Evolutionary conservation across 441 rosid genomes (phyloP).

Genomic region (Biscutella auriculata): DNA sequence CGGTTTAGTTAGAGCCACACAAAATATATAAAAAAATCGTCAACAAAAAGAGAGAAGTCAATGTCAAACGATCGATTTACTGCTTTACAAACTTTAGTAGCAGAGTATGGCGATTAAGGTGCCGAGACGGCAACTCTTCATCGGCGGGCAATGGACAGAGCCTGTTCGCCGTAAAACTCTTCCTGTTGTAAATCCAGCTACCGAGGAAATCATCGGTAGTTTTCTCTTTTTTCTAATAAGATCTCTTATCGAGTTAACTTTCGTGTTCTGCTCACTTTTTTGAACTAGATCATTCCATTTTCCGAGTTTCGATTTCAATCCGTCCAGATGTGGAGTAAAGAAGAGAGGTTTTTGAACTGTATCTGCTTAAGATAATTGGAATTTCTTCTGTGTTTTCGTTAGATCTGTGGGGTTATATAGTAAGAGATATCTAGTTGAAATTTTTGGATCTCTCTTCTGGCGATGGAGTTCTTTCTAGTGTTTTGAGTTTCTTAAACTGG

Average conservation of each 20-base stretch:
- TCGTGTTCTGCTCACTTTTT: neutral
- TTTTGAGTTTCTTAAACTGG: neutral
- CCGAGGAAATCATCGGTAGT: slow-evolving; percentile 68
- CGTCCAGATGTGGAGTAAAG: neutral
- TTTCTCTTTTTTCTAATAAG: neutral
- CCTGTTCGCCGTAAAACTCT: slow-evolving; percentile 57
- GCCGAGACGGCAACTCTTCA: slow-evolving; percentile 64
- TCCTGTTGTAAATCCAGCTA: slow-evolving; percentile 70
- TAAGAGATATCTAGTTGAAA: neutral
- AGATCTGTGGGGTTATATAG: neutral
- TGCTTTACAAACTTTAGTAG: neutral
- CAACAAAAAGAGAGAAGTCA: neutral
- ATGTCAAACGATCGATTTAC: neutral
- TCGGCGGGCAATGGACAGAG: slow-evolving; percentile 78
- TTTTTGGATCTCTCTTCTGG: neutral
- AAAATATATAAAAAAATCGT: no score
- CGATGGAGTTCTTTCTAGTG: neutral
- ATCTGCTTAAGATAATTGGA: neutral
- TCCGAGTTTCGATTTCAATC: neutral
- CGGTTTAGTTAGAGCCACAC: no score
- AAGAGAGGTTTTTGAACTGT: neutral
- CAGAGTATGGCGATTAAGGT: slow-evolving; percentile 35
- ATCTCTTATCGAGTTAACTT: neutral
- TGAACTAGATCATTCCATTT: neutral
- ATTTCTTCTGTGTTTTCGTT: neutral